These are phyloP conservation scores for Phlyctochytrium planicorne DNA, from an alignment of 192 early-diverging fungal genomes.

Conservation along the genomic window DNA sequence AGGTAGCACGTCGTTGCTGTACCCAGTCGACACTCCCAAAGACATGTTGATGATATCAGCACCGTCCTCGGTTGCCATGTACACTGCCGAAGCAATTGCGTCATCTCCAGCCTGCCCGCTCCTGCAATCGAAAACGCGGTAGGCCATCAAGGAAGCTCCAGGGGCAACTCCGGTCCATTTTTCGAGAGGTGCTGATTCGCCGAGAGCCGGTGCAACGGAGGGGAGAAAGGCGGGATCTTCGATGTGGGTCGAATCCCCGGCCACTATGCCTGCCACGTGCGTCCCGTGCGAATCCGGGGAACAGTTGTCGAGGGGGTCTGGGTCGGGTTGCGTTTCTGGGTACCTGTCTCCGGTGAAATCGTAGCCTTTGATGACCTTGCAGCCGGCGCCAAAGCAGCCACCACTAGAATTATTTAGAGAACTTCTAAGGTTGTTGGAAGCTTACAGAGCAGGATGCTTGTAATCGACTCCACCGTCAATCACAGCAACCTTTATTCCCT, in stretches of 20 bases:
- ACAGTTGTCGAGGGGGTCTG: slow-evolving; percentile 48
- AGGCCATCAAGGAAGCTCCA: slow-evolving; percentile 71
- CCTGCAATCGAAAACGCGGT: slow-evolving; percentile 53
- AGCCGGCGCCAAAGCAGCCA: slow-evolving; percentile 37
- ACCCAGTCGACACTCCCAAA: too few species aligned
- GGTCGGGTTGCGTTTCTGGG: slow-evolving; percentile 25
- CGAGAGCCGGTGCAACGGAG: too few species aligned
- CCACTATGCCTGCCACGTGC: slow-evolving; percentile 49
- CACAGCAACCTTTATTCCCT: slow-evolving; percentile 48
- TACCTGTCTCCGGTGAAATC: slow-evolving; percentile 45
- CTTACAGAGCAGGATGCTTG: slow-evolving; percentile 50
- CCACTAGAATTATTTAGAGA: too few species aligned
- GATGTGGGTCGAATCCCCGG: slow-evolving; percentile 28
- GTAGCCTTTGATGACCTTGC: slow-evolving; percentile 35
- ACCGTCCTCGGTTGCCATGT: too few species aligned
- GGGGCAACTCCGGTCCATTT: slow-evolving; percentile 74
- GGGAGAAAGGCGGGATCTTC: slow-evolving; percentile 4
- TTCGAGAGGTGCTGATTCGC: too few species aligned
- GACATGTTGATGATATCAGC: too few species aligned
- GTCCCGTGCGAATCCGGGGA: slow-evolving; percentile 44
- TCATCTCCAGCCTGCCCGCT: too few species aligned
- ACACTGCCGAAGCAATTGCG: too few species aligned
- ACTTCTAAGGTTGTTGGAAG: too few species aligned
- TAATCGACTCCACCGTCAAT: slow-evolving; percentile 52
- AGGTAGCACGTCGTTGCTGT: too few species aligned